Base-by-base conservation (phyloP, 2,329 filamentous ascomycete genomes). In the Fusarium citri region DNA sequence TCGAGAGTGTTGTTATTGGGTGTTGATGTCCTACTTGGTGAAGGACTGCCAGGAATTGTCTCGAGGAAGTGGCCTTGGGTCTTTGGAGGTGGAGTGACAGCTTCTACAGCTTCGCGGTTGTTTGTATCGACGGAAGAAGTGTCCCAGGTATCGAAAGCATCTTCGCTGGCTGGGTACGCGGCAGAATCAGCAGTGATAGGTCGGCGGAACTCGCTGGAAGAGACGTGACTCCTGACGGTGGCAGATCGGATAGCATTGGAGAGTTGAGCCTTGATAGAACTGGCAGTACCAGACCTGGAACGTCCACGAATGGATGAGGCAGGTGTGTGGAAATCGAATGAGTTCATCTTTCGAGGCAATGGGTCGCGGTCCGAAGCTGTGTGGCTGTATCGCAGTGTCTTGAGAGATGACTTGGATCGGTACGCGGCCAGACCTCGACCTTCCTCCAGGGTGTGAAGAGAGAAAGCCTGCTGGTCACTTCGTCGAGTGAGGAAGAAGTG, bases 121-220 rank as follows among this genome's bases (percentile, higher is more conserved):
- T 90, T 87, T 5, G 86, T 80, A 71, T 91, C 90, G 4, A 93
- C 89, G 1, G 84, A 83, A 1, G 90, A 92, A 0, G 90, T 92
- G 74, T 94, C 91, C 92, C 92, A 94, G 4, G 86, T 89, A 72
- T 93, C 91, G 73, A 94, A 93, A 3, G 88, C 87, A 65, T 92
- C 89, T n/a, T 87, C 86, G 16, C 80, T 80, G 40, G 78, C 78
- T 18, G 76, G 76, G 47, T 80, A 77, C 10, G 75, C 64, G 42
- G 74, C 77, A 0, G 85, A 86, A 8, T 87, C 85, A 12, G 86
- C 76, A 2, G 88, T 89, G 9, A 79, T 71, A 5, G 83, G 77
- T 23, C 86, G 81, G 25, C 80, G 80, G 23, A 79, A 81, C 55
- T 83, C 81, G 59, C 77, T 80, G 8, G 75, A 79, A 3, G 91